phyloP scores from a whole-genome alignment of 1,139 yeast genomes.

The Hemisphaericaspora subhashii region DNA sequence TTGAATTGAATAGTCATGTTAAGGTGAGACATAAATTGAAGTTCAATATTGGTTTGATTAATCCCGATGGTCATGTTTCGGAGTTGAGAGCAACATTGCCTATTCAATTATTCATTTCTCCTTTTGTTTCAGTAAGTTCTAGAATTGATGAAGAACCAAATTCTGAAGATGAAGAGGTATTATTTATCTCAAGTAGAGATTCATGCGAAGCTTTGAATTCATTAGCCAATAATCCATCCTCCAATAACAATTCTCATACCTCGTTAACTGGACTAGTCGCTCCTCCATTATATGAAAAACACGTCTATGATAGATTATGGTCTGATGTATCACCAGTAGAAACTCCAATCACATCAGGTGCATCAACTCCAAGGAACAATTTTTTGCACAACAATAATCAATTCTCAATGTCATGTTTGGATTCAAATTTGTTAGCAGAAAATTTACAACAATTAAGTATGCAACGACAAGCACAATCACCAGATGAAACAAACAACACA shows the following conservation, averaged over 20 bases:
- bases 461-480: constrained; percentile 46
- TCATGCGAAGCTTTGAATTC: constrained; percentile 19
- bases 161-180: constrained; percentile 29
- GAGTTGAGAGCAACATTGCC: constrained; percentile 79
- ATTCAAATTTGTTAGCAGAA: constrained; percentile 47
- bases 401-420: constrained; percentile 44
- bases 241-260: constrained; percentile 31
- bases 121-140: constrained; percentile 73
- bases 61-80: constrained; percentile 76
- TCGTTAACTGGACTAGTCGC: constrained; percentile 59
- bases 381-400: constrained; percentile 28
- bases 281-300: constrained; percentile 87
- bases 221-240: constrained; percentile 12
- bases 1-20: constrained; percentile 59
- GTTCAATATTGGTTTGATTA: constrained; percentile 60
- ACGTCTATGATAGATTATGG: constrained; percentile 85
- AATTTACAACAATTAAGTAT: constrained; percentile 54
- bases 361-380: constrained; percentile 44
- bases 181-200: constrained; percentile 29
- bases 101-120: constrained; percentile 67
- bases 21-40: constrained; percentile 72
- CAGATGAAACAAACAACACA: constrained; percentile 7
- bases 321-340: constrained; percentile 61
- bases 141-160: constrained; percentile 27
- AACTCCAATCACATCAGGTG: constrained; percentile 56